Conservation (phyloP, 345 rosid species). For the Turritis glabra region DNA sequence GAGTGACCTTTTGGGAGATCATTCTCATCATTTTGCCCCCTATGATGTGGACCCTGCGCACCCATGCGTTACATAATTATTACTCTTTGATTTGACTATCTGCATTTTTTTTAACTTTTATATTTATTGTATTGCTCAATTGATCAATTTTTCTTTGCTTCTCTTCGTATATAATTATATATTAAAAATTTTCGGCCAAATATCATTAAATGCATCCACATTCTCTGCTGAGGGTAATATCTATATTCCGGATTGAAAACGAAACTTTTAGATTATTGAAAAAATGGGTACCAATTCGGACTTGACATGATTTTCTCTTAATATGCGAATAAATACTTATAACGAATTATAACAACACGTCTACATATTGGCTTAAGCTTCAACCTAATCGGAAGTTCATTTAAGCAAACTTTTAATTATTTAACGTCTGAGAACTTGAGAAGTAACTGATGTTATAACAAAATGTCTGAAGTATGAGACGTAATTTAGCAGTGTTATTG, state of each 20-base stretch:
- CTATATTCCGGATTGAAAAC: neutral
- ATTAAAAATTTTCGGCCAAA: neutral
- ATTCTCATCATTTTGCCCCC: conserved; percentile 41
- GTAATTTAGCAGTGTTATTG: too few species aligned
- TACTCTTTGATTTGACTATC: conserved; percentile 39
- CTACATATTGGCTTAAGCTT: neutral
- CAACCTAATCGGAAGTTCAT: neutral
- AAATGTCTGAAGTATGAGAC: too few species aligned
- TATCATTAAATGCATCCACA: conserved; percentile 29
- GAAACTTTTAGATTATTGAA: neutral
- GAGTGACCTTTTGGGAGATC: conserved; percentile 39
- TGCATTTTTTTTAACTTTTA: neutral
- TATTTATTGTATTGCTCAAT: neutral
- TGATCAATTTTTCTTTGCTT: neutral
- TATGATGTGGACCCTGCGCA: conserved; percentile 38
- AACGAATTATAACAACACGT: neutral
- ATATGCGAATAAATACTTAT: neutral
- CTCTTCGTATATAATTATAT: neutral
- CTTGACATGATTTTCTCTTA: neutral
- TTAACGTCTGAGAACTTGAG: neutral
- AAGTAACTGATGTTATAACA: neutral
- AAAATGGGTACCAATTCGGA: neutral
- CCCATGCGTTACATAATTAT: conserved; percentile 41
- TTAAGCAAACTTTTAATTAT: neutral
- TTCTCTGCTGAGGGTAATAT: neutral